A percentile compares a stretch with the other conserved stretches of the same genome.
Conservation (phyloP, 1,284 basidiomycete genomes). For the Ustilago nuda region DNA sequence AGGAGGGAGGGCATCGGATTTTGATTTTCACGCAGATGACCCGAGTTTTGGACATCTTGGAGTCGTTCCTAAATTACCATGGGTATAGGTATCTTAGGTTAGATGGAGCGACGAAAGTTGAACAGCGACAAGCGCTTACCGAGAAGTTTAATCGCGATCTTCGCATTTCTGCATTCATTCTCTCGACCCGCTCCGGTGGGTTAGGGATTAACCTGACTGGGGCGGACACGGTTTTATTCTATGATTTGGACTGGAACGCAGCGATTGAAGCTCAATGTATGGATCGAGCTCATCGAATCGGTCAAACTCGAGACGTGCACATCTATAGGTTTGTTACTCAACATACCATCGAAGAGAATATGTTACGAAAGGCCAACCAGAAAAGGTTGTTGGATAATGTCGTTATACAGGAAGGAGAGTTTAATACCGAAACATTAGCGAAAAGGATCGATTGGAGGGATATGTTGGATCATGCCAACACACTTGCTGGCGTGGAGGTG, state of each 20-base stretch:
- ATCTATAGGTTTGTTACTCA: slow-evolving; percentile 94
- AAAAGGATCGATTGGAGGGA: slow-evolving; percentile 80
- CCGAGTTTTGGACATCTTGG: slow-evolving; percentile 89
- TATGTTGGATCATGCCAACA: slow-evolving; percentile 75
- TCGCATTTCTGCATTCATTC: slow-evolving; percentile 92
- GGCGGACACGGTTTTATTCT: slow-evolving; percentile 96
- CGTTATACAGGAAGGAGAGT: slow-evolving; percentile 93
- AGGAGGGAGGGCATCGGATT: slow-evolving; percentile 86
- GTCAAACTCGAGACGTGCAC: slow-evolving; percentile 95
- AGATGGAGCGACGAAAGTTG: slow-evolving; percentile 94
- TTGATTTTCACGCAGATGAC: slow-evolving; percentile 99
- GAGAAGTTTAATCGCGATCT: slow-evolving; percentile 95
- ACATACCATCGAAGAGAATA: slow-evolving; percentile 94
- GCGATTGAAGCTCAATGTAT: slow-evolving; percentile 98
- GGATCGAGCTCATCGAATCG: slow-evolving; percentile 93
- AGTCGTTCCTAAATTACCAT: slow-evolving; percentile 90
- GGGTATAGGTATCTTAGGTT: slow-evolving; percentile 92
- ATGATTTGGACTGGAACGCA: slow-evolving; percentile 97
- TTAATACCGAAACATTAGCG: slow-evolving; percentile 72
- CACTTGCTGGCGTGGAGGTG: slow-evolving; percentile 60
- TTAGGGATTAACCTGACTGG: slow-evolving; percentile 94
- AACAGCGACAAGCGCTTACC: slow-evolving; percentile 93
- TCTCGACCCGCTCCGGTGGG: slow-evolving; percentile 90
- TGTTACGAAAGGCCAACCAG: slow-evolving; percentile 95
- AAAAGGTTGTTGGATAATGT: slow-evolving; percentile 90